phyloP scores from a whole-genome alignment of 306 rosid genomes.

The Sicyos baderoa region DNA sequence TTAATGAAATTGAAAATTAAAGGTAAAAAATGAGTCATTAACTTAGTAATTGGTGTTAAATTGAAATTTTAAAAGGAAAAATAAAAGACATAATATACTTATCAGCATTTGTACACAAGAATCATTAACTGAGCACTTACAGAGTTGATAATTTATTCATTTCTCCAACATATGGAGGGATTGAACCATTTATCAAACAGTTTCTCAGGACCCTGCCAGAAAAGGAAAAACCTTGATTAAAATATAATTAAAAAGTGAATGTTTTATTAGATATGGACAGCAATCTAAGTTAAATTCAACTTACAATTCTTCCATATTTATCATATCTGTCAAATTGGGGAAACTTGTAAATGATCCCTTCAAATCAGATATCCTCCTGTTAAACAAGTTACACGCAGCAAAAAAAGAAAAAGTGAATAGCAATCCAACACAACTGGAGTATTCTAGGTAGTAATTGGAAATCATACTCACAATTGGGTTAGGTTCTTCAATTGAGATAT shows the following conservation, averaged over 20 bases:
- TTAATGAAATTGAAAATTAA: not conserved
- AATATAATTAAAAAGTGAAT: not conserved
- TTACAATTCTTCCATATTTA: constrained; percentile 35
- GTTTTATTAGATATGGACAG: not conserved
- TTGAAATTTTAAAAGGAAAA: not conserved
- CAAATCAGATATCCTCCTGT: constrained; percentile 79
- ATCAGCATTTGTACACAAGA: constrained; percentile 1
- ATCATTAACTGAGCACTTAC: constrained; percentile 36
- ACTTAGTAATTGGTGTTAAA: not conserved
- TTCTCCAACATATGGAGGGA: constrained; percentile 33
- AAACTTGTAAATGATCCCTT: constrained; percentile 42
- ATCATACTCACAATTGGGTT: constrained; percentile 36
- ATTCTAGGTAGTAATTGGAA: constrained; percentile 12
- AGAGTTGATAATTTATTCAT: constrained; percentile 24
- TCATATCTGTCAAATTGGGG: constrained; percentile 44
- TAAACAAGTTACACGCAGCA: not conserved
- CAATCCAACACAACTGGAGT: constrained; percentile 11
- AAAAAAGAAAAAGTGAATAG: not conserved
- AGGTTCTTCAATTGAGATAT: constrained; percentile 42
- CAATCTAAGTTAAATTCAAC: constrained; percentile 28
- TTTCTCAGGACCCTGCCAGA: constrained; percentile 54
- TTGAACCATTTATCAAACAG: constrained; percentile 40
- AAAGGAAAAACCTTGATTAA: not conserved
- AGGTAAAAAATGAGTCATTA: not conserved
- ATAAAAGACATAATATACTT: not conserved